phyloP scores from a whole-genome alignment of 768 basidiomycete genomes.

The Rhizopogon vulgaris region DNA sequence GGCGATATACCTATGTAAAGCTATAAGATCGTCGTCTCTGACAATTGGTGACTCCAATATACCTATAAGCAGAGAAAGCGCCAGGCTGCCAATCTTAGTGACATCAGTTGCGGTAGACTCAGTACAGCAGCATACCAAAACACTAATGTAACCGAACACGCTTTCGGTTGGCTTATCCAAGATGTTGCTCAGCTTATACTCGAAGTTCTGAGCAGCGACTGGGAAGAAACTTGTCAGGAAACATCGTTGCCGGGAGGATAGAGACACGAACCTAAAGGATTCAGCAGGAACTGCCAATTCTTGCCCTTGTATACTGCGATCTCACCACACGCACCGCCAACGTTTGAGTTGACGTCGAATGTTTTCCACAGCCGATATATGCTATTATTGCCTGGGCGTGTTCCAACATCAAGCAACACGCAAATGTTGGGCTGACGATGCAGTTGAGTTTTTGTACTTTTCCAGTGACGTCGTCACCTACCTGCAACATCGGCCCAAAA shows the following conservation, averaged over 20 bases:
- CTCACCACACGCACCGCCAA: slow-evolving; percentile 97
- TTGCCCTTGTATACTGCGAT: slow-evolving; percentile 90
- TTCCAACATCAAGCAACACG: slow-evolving; percentile 90
- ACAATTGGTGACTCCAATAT: slow-evolving; percentile 4
- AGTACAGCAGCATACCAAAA: slow-evolving; percentile 48
- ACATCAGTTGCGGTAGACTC: slow-evolving; percentile 7
- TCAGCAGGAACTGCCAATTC: slow-evolving; percentile 74
- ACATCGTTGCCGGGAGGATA: background rate
- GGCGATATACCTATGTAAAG: slow-evolving; percentile 62
- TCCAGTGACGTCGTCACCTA: slow-evolving; percentile 22
- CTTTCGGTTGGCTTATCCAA: slow-evolving; percentile 86
- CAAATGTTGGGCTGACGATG: slow-evolving; percentile 75
- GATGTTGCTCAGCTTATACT: slow-evolving; percentile 90
- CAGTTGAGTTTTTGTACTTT: background rate
- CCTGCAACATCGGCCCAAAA: slow-evolving; percentile 76
- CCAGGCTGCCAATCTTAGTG: slow-evolving; percentile 52
- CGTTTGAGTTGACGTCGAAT: slow-evolving; percentile 86
- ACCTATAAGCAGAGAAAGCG: slow-evolving; percentile 88
- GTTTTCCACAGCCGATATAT: slow-evolving; percentile 96
- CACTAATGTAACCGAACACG: slow-evolving; percentile 94
- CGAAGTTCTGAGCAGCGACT: slow-evolving; percentile 95
- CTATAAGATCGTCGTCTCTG: background rate
- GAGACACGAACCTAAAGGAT: slow-evolving; percentile 65
- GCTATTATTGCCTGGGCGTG: slow-evolving; percentile 80
- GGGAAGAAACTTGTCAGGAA: background rate